phyloP scores from a whole-genome alignment of 805 yeast species.

The Metschnikowia arizonensis region DNA sequence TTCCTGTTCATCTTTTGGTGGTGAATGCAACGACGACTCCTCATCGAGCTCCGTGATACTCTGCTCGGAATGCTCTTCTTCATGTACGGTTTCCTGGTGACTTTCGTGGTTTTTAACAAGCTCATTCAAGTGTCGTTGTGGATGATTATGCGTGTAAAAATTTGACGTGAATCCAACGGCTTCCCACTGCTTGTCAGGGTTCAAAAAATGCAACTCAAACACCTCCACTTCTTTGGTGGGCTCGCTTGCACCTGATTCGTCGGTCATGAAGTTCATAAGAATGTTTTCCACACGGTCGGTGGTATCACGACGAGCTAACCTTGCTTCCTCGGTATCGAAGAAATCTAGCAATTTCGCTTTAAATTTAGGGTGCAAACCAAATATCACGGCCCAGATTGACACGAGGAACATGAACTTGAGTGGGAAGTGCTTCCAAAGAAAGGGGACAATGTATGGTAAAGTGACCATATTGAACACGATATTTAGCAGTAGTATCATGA shows the following conservation, averaged over 20 bases:
- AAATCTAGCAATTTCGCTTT: conserved; percentile 44
- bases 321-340: conserved; percentile 60
- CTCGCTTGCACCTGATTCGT: conserved; percentile 8
- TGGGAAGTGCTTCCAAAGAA: conserved; percentile 27
- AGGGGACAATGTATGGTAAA: conserved; percentile 28
- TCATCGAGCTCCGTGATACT: conserved; percentile 2
- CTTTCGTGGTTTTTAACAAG: conserved; percentile 6
- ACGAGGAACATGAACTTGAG: conserved; percentile 31
- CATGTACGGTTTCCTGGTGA: not conserved
- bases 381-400: conserved; percentile 47
- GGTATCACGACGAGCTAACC: conserved; percentile 45
- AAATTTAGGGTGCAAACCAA: conserved; percentile 50
- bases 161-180: conserved; percentile 55
- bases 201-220: conserved; percentile 60
- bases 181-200: conserved; percentile 56
- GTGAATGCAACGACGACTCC: not conserved
- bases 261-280: conserved; percentile 16
- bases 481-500: conserved; percentile 32
- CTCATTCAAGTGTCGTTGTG: conserved; percentile 18
- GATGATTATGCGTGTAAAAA: conserved; percentile 47
- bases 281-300: conserved; percentile 48
- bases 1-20: conserved; percentile 2
- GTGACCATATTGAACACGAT: conserved; percentile 22
- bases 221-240: conserved; percentile 45
- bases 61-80: not conserved